phyloP scores from a whole-genome alignment of 805 yeast species.

The Suhomyces tanzawaensis region DNA sequence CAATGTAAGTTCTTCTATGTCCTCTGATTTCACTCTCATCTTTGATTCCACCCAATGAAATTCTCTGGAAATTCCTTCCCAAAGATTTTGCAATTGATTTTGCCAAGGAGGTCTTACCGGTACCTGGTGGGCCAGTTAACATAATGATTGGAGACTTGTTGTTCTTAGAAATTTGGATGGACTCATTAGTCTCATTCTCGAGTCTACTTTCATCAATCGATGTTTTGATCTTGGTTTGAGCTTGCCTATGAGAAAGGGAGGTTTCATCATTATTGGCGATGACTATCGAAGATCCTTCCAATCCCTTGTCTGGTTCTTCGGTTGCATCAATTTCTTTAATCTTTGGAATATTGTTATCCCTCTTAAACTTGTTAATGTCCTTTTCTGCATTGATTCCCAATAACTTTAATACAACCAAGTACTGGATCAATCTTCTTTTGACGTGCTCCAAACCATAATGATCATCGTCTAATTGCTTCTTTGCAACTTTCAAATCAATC shows the following conservation, averaged over 20 bases:
- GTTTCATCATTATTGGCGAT: conserved; percentile 39
- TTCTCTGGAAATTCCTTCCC: conserved; percentile 71
- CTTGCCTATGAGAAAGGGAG: conserved; percentile 21
- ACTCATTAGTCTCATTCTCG: conserved; percentile 9
- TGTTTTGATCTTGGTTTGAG: conserved; percentile 17
- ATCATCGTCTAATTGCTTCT: conserved; percentile 37
- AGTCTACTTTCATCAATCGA: conserved; percentile 12
- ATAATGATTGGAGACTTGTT: conserved; percentile 71
- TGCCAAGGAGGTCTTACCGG: conserved; percentile 87
- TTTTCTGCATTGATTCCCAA: conserved; percentile 39
- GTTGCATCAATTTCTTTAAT: conserved; percentile 1
- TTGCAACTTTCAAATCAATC: conserved; percentile 47
- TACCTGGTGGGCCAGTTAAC: conserved; percentile 92
- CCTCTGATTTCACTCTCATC: conserved; percentile 91
- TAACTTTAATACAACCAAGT: conserved; percentile 73
- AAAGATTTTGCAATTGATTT: conserved; percentile 74
- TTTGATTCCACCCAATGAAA: conserved; percentile 83
- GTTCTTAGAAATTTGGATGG: conserved; percentile 25
- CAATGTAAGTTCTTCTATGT: conserved; percentile 87
- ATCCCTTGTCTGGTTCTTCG: neutral
- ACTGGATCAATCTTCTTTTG: conserved; percentile 73
- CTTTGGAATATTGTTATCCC: conserved; percentile 11
- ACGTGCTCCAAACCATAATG: conserved; percentile 50
- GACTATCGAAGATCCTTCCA: conserved; percentile 18
- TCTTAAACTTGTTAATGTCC: conserved; percentile 11